Conservation (phyloP, 441 rosid genomes). For the Macaranga tanarius region DNA sequence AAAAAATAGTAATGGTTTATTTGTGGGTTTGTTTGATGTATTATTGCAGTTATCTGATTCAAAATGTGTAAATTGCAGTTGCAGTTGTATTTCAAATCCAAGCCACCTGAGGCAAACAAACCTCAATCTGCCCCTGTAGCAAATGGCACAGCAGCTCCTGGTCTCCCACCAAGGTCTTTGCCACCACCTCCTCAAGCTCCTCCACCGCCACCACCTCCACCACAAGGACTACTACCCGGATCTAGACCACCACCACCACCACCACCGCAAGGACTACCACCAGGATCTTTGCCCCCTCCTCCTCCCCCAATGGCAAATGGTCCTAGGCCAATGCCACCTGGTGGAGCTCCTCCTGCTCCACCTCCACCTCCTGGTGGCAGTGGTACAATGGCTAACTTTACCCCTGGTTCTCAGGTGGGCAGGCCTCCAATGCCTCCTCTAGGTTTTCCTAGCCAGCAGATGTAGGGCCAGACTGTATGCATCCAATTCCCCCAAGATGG, state of each 20-base stretch:
- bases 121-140: constrained; percentile 61
- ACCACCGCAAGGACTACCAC: constrained; percentile 45
- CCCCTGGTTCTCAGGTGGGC: constrained; percentile 48
- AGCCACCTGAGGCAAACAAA: constrained; percentile 70
- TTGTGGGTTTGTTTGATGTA: neutral
- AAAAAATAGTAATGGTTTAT: neutral
- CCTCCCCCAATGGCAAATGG: constrained; percentile 85
- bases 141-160: constrained; percentile 62
- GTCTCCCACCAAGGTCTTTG: constrained; percentile 51
- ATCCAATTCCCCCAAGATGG: constrained; percentile 39
- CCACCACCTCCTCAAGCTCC: constrained; percentile 67
- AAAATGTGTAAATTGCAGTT: constrained; percentile 46
- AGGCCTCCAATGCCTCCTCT: constrained; percentile 54
- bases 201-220: constrained; percentile 67
- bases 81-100: constrained; percentile 83
- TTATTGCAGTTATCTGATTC: constrained; percentile 4
- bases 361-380: constrained; percentile 73
- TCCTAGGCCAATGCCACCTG: constrained; percentile 69
- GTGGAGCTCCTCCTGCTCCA: constrained; percentile 63
- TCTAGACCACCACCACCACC: constrained; percentile 58
- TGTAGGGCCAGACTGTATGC: constrained; percentile 31
- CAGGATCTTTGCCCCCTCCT: constrained; percentile 71
- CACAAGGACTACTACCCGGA: constrained; percentile 55
- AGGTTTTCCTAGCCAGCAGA: constrained; percentile 59
- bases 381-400: constrained; percentile 60